Conservation (phyloP, 192 early-diverging fungal species). For the Backusella psychrophila region DNA sequence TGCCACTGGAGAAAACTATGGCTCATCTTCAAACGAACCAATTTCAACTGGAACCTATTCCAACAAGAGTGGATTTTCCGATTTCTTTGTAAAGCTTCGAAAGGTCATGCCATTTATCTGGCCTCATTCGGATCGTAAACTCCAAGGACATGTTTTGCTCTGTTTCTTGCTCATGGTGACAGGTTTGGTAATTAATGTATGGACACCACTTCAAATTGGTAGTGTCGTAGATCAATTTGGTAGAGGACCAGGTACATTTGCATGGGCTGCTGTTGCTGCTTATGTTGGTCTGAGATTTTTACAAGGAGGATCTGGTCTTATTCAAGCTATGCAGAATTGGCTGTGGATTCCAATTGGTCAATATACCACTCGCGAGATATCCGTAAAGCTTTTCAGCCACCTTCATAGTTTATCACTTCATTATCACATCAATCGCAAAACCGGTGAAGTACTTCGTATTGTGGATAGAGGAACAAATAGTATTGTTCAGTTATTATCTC, state of each 20-base stretch:
- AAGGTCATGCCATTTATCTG: slow-evolving; percentile 82
- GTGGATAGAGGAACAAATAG: slow-evolving; percentile 75
- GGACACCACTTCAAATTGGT: slow-evolving; percentile 84
- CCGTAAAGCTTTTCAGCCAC: slow-evolving; percentile 87
- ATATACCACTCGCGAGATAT: slow-evolving; percentile 88
- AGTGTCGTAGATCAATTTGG: slow-evolving; percentile 58
- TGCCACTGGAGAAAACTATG: neutral
- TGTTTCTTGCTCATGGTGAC: slow-evolving; percentile 65
- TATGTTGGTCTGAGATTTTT: slow-evolving; percentile 66
- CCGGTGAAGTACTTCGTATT: slow-evolving; percentile 90
- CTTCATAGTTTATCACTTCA: slow-evolving; percentile 83
- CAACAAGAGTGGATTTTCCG: slow-evolving; percentile 14
- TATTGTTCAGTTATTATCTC: slow-evolving; percentile 74
- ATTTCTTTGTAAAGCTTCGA: slow-evolving; percentile 52
- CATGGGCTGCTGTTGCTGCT: slow-evolving; percentile 52
- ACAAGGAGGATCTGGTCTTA: slow-evolving; percentile 67
- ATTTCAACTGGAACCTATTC: slow-evolving; percentile 23
- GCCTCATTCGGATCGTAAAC: slow-evolving; percentile 56
- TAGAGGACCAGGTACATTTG: slow-evolving; percentile 13
- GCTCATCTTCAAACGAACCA: slow-evolving; percentile 10
- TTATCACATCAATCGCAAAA: slow-evolving; percentile 93
- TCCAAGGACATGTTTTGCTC: slow-evolving; percentile 68
- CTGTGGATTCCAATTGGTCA: slow-evolving; percentile 94
- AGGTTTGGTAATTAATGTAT: slow-evolving; percentile 78
- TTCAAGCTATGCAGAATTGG: slow-evolving; percentile 77